A percentile compares a stretch with the other conserved stretches of the same genome.
phyloP scores from a whole-genome alignment of 2,329 filamentous ascomycete genomes.

The Orbilia quercus region DNA sequence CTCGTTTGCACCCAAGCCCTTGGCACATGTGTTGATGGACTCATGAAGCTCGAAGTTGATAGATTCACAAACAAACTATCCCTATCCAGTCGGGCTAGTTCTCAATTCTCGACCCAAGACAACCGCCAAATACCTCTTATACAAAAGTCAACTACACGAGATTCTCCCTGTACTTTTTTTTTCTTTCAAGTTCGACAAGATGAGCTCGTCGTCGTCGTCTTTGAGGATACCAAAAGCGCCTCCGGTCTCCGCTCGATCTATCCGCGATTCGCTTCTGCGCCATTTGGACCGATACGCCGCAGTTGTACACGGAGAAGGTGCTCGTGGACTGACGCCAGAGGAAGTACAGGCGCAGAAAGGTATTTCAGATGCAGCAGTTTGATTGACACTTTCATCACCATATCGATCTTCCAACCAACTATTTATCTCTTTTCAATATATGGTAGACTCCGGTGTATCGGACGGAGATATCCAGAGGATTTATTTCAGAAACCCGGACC shows the following conservation, averaged over 20 bases:
- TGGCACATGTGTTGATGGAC: background rate
- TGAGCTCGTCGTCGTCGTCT: background rate
- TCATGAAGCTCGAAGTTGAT: background rate
- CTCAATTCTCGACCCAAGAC: too few relatives aligned
- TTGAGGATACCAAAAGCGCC: constrained; percentile 4
- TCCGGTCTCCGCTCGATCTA: background rate
- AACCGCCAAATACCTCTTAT: too few relatives aligned
- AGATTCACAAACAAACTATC: too few relatives aligned
- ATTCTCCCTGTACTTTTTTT: too few relatives aligned
- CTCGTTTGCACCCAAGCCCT: background rate
- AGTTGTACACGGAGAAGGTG: constrained; percentile 24
- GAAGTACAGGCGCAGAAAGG: constrained; percentile 29
- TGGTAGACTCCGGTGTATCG: constrained; percentile 4
- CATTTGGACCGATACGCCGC: constrained; percentile 22
- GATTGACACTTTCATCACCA: background rate
- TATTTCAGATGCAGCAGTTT: constrained; percentile 1
- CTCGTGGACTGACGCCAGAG: constrained; percentile 20
- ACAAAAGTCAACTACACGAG: too few relatives aligned
- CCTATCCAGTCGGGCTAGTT: too few relatives aligned
- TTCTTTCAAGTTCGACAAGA: background rate
- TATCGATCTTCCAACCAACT: constrained; percentile 1
- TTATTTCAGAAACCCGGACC: constrained; percentile 6
- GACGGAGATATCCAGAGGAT: constrained; percentile 4
- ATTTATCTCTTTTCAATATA: background rate
- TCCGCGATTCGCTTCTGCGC: constrained; percentile 19